phyloP scores from a whole-genome alignment of 139 green algal genomes.

The Haematococcus sp. region DNA sequence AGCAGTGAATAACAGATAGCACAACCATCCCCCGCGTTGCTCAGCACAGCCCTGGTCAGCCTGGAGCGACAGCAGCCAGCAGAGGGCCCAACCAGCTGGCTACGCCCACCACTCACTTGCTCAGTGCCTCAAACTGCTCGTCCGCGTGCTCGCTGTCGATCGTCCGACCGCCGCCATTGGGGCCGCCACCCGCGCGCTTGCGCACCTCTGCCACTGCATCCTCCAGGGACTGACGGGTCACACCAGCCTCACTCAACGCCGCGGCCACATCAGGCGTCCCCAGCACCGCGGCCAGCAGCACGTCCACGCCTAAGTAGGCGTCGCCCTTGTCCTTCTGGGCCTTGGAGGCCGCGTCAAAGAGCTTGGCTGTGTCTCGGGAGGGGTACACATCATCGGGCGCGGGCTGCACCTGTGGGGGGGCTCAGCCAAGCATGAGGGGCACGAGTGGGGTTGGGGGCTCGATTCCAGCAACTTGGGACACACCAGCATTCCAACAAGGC shows the following conservation, averaged over 20 bases:
- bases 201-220: conserved; percentile 68
- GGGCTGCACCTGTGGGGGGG: conserved; percentile 6
- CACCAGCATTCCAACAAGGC: background rate
- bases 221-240: conserved; percentile 60
- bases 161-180: background rate
- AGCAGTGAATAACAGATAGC: too few species aligned
- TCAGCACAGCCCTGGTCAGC: too few species aligned
- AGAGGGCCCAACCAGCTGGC: too few species aligned
- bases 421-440: background rate
- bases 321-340: conserved; percentile 69
- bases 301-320: conserved; percentile 72
- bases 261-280: conserved; percentile 9
- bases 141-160: conserved; percentile 21
- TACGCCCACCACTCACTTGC: conserved; percentile 1
- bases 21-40: too few species aligned
- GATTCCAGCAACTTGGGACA: background rate
- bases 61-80: too few species aligned
- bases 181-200: background rate
- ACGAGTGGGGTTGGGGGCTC: background rate
- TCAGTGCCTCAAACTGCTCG: conserved; percentile 15
- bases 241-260: conserved; percentile 40
- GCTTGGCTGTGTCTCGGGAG: conserved; percentile 41
- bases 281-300: conserved; percentile 67
- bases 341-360: conserved; percentile 3
- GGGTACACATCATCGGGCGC: conserved; percentile 22